These are phyloP conservation scores for Phylloporus arenicola DNA, from an alignment of 768 basidiomycete species.

Conservation along the genomic window DNA sequence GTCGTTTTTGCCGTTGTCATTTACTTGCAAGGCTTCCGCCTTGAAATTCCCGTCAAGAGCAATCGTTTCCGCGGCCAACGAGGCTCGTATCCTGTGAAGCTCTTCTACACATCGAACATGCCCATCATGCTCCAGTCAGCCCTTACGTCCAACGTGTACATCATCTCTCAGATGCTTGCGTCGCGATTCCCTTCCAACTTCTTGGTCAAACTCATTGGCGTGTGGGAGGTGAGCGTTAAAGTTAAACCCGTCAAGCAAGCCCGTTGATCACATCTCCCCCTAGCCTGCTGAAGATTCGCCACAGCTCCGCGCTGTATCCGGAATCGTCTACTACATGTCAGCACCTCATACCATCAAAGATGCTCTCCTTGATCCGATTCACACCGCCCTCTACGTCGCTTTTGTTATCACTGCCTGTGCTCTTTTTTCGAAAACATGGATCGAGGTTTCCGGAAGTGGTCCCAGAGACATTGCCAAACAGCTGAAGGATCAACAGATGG, in stretches of 20 bases:
- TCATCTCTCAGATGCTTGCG: conserved; percentile 94
- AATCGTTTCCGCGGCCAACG: conserved; percentile 95
- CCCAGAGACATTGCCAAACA: conserved; percentile 97
- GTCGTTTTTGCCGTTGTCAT: conserved; percentile 92
- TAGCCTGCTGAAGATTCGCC: conserved; percentile 93
- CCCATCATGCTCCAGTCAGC: conserved; percentile 99
- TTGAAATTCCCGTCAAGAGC: conserved; percentile 97
- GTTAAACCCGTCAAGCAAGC: background rate
- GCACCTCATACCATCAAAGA: conserved; percentile 91
- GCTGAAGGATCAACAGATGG: conserved; percentile 98
- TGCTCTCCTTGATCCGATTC: conserved; percentile 87
- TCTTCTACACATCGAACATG: conserved; percentile 99
- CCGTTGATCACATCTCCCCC: conserved; percentile 5
- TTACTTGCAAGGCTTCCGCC: conserved; percentile 97
- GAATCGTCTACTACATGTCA: conserved; percentile 97
- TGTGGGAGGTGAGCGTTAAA: conserved; percentile 82
- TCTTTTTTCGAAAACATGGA: conserved; percentile 99
- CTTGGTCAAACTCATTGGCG: conserved; percentile 82
- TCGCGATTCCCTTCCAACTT: conserved; percentile 88
- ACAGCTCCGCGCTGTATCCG: conserved; percentile 84
- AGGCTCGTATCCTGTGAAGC: conserved; percentile 92
- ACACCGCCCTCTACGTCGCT: conserved; percentile 82
- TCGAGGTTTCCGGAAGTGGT: conserved; percentile 94
- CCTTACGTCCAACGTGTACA: conserved; percentile 89
- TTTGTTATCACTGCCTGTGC: conserved; percentile 96